A percentile compares a stretch with the other conserved stretches of the same genome.
Conservation (phyloP, 192 early-diverging fungal species). For the Mortierella claussenii region DNA sequence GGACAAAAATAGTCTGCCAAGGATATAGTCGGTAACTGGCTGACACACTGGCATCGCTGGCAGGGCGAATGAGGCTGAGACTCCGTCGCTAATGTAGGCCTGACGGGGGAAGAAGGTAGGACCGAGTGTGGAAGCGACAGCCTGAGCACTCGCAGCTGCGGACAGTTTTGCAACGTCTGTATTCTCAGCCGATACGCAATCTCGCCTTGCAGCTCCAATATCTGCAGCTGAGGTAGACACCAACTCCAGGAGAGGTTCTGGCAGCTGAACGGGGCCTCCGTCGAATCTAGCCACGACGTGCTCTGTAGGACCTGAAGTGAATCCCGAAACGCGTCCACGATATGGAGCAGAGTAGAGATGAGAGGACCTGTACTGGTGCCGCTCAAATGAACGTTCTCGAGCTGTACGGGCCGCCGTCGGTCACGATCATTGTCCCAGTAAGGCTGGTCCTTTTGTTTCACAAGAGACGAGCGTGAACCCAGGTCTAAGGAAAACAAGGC, state of each 20-base stretch:
- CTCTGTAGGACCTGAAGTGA: conserved; percentile 33
- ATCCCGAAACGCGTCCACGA: conserved; percentile 37
- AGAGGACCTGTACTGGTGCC: conserved; percentile 33
- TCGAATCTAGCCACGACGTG: conserved; percentile 36
- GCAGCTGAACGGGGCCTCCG: conserved; percentile 12
- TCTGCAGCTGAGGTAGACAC: conserved; percentile 25
- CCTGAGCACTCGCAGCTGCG: conserved; percentile 21
- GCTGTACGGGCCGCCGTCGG: conserved; percentile 3
- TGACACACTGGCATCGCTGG: neutral
- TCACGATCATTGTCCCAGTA: conserved; percentile 11
- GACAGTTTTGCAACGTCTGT: conserved; percentile 25
- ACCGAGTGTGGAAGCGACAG: conserved; percentile 22
- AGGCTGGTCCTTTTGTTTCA: neutral
- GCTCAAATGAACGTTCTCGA: conserved; percentile 29
- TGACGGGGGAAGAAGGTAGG: neutral
- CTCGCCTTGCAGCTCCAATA: conserved; percentile 40
- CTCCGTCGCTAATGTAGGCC: neutral
- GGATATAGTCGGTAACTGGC: neutral
- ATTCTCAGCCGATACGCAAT: conserved; percentile 31
- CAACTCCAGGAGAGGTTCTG: conserved; percentile 27
- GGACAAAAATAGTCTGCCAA: conserved; percentile 1
- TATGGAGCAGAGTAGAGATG: conserved; percentile 33
- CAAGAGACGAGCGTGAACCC: no score
- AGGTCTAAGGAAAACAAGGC: no score
- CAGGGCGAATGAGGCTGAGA: neutral